A percentile compares a stretch with the other conserved stretches of the same genome.
Conservation (phyloP, 140 eudicot genomes). For the Cichorium intybus region DNA sequence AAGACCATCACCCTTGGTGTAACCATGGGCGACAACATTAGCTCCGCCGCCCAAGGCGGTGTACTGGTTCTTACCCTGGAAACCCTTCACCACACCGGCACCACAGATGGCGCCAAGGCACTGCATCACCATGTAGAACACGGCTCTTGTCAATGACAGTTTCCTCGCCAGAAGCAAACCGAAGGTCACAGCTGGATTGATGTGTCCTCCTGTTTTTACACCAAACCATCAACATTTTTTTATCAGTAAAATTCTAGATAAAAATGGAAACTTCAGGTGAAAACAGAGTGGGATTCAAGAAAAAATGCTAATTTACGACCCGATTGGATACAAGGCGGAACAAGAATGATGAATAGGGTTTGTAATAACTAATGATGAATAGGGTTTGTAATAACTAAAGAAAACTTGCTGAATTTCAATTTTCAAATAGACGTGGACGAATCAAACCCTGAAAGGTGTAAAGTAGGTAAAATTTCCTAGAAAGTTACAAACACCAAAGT, state of each 20-base stretch:
- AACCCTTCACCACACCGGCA: slow-evolving; percentile 93
- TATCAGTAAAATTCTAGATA: not conserved
- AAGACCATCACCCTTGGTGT: slow-evolving; percentile 87
- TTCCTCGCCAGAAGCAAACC: slow-evolving; percentile 86
- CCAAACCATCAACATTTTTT: not conserved
- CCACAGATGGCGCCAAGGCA: slow-evolving; percentile 92
- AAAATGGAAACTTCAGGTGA: slow-evolving; percentile 12
- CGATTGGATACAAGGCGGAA: too few species aligned
- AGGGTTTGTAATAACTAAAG: not conserved
- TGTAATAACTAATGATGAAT: too few species aligned
- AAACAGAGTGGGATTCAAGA: not conserved
- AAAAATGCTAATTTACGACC: too few species aligned
- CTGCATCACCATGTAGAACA: slow-evolving; percentile 95
- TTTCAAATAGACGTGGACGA: not conserved
- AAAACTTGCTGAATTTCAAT: not conserved
- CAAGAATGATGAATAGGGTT: too few species aligned
- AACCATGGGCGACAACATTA: slow-evolving; percentile 72
- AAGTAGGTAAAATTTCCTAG: not conserved
- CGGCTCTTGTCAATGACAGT: slow-evolving; percentile 79
- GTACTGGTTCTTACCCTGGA: slow-evolving; percentile 45
- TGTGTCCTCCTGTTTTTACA: slow-evolving; percentile 86
- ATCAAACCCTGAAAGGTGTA: not conserved
- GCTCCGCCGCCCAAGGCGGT: slow-evolving; percentile 69
- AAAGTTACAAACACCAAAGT: not conserved
- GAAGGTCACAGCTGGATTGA: slow-evolving; percentile 94